A percentile compares a stretch with the other conserved stretches of the same genome.
Evolutionary conservation across 2,329 filamentous ascomycete genomes (phyloP).

Genomic region (Trichoderma oligosporum): DNA sequence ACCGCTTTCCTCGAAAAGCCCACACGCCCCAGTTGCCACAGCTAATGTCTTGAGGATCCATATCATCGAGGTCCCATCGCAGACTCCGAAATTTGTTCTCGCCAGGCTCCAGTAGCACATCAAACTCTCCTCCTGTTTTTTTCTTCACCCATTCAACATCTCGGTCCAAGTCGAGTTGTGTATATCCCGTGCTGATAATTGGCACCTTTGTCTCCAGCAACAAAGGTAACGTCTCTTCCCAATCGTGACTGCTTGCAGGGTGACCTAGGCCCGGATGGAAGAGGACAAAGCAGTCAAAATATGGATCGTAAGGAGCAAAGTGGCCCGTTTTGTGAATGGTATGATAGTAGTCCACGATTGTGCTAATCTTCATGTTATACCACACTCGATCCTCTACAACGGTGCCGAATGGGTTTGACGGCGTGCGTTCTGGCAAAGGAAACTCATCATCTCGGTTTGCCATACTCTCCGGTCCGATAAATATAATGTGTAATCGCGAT

Average conservation of each 20-base stretch:
- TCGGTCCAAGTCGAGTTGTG: conserved; percentile 87
- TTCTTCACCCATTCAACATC: conserved; percentile 88
- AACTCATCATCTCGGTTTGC: conserved; percentile 89
- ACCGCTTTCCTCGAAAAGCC: conserved; percentile 97
- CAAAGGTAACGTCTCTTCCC: conserved; percentile 84
- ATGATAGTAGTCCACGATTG: conserved; percentile 97
- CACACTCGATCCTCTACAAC: conserved; percentile 88
- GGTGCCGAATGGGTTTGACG: conserved; percentile 87
- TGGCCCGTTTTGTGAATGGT: conserved; percentile 86
- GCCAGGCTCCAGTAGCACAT: conserved; percentile 83
- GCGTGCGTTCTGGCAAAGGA: conserved; percentile 79
- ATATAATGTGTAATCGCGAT: conserved; percentile 83
- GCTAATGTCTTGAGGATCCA: conserved; percentile 89
- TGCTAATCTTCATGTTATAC: conserved; percentile 90
- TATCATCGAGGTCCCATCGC: conserved; percentile 94
- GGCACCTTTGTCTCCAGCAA: conserved; percentile 94
- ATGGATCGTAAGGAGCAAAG: conserved; percentile 94
- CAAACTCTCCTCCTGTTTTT: conserved; percentile 84
- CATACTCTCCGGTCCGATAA: conserved; percentile 97
- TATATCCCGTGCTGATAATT: conserved; percentile 92
- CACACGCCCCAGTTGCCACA: conserved; percentile 97
- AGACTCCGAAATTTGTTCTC: conserved; percentile 93
- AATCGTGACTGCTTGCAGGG: conserved; percentile 88
- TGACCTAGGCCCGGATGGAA: conserved; percentile 97
- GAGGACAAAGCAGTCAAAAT: conserved; percentile 95